Percentiles rank a stretch among this genome's conserved stretches.
These are phyloP conservation scores for Sporormia fimetaria DNA, from an alignment of 495 filamentous ascomycete species.

Conservation along the genomic window DNA sequence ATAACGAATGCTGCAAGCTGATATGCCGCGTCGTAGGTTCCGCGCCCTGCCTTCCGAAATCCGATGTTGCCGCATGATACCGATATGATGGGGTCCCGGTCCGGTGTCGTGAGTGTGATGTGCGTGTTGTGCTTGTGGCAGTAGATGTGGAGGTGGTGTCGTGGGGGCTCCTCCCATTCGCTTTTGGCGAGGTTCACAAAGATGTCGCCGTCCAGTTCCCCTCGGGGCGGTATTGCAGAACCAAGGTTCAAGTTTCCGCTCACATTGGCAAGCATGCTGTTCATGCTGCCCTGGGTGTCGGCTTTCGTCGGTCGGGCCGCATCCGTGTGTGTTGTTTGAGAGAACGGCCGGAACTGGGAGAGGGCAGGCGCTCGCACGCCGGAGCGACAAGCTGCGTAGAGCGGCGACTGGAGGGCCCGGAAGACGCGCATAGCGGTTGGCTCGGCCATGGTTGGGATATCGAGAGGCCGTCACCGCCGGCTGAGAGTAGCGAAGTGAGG, in stretches of 20 bases:
- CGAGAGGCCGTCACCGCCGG: background rate
- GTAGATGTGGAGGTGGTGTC: slow-evolving; percentile 81
- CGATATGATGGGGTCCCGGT: slow-evolving; percentile 63
- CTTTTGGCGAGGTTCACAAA: slow-evolving; percentile 1
- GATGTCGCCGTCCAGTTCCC: background rate
- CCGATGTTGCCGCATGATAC: slow-evolving; percentile 72
- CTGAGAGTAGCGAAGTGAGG: background rate
- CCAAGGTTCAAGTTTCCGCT: background rate
- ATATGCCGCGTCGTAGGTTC: slow-evolving; percentile 84
- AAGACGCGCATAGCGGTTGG: slow-evolving; percentile 8
- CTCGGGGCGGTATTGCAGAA: background rate
- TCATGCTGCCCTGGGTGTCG: background rate
- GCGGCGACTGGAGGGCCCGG: slow-evolving; percentile 9
- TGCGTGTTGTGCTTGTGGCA: slow-evolving; percentile 85
- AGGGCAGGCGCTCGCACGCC: background rate
- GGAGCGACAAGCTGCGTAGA: slow-evolving; percentile 20
- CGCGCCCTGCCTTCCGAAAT: slow-evolving; percentile 66
- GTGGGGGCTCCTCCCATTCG: slow-evolving; percentile 29
- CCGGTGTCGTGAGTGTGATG: slow-evolving; percentile 72
- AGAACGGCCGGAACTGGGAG: slow-evolving; percentile 12
- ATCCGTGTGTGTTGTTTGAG: slow-evolving; percentile 3
- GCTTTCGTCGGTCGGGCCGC: background rate
- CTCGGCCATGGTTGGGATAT: slow-evolving; percentile 11
- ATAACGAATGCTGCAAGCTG: slow-evolving; percentile 73
- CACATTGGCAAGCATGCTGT: background rate